These are phyloP conservation scores for Kernera saxatilis DNA, from an alignment of 345 rosid genomes.

Conservation along the genomic window DNA sequence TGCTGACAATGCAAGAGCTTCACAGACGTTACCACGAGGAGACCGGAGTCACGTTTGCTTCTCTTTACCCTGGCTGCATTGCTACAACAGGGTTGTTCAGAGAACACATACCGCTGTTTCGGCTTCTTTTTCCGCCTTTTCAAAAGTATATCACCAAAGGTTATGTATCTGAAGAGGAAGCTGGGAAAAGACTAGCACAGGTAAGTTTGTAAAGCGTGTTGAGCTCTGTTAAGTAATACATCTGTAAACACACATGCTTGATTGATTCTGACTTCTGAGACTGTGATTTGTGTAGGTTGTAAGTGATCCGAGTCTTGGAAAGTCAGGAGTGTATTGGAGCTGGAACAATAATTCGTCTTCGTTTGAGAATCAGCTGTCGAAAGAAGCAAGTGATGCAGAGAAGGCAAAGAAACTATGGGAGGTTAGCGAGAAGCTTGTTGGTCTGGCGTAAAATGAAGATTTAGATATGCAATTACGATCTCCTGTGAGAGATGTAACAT, in stretches of 20 bases:
- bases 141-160: conserved; percentile 98
- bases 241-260: neutral
- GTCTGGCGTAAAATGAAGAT: conserved; percentile 19
- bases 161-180: conserved; percentile 81
- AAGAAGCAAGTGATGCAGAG: conserved; percentile 84
- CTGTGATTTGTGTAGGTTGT: conserved; percentile 50
- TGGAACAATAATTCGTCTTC: conserved; percentile 90
- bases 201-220: conserved; percentile 25
- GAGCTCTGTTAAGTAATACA: neutral
- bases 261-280: neutral
- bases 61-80: conserved; percentile 97
- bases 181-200: conserved; percentile 96
- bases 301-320: conserved; percentile 75
- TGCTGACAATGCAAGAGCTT: conserved; percentile 95
- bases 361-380: conserved; percentile 79
- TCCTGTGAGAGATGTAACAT: neutral
- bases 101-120: conserved; percentile 89
- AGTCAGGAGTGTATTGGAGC: conserved; percentile 95
- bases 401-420: conserved; percentile 56
- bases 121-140: conserved; percentile 92
- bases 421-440: conserved; percentile 40
- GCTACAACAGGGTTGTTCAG: conserved; percentile 97
- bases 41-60: conserved; percentile 76
- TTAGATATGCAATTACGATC: neutral
- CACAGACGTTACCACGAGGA: conserved; percentile 92